Conservation (phyloP, 176 grass and related monocot species). For the Cymbopogon citratus region DNA sequence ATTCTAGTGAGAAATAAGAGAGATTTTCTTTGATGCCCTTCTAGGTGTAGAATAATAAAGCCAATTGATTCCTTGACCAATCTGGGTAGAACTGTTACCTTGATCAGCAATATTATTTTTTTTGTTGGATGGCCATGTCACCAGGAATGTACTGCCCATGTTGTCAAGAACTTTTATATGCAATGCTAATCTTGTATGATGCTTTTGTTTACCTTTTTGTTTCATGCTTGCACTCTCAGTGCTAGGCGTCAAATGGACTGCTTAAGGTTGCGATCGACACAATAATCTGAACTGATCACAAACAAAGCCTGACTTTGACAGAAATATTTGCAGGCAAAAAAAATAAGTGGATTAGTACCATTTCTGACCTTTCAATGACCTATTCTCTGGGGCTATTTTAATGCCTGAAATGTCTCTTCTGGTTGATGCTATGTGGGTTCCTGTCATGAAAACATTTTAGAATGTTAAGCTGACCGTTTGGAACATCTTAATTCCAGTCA, state of each 20-base stretch:
- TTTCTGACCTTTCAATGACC: conserved; percentile 23
- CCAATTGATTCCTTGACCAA: conserved; percentile 31
- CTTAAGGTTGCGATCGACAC: background rate
- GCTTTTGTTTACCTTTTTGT: background rate
- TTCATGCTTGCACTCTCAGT: background rate
- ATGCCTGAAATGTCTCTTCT: conserved; percentile 16
- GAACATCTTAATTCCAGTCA: conserved; percentile 36
- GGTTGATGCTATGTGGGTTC: conserved; percentile 8
- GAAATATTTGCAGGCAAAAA: conserved; percentile 25
- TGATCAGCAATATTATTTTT: conserved; percentile 20
- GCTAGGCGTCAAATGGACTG: background rate
- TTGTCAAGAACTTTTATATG: background rate
- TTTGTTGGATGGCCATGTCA: conserved; percentile 6
- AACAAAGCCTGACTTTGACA: conserved; percentile 20
- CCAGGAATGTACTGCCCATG: conserved; percentile 19
- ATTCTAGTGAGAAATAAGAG: conserved; percentile 25
- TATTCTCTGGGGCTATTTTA: background rate
- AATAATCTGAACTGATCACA: conserved; percentile 8
- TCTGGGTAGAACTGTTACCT: conserved; percentile 18
- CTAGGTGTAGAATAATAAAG: conserved; percentile 32
- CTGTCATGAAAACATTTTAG: conserved; percentile 28
- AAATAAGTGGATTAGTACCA: background rate
- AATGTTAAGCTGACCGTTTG: conserved; percentile 33
- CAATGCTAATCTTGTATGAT: background rate
- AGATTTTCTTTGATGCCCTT: conserved; percentile 18